Evolutionary conservation across 805 yeast genomes (phyloP).

Genomic region (Myxozyma mucilagina): DNA sequence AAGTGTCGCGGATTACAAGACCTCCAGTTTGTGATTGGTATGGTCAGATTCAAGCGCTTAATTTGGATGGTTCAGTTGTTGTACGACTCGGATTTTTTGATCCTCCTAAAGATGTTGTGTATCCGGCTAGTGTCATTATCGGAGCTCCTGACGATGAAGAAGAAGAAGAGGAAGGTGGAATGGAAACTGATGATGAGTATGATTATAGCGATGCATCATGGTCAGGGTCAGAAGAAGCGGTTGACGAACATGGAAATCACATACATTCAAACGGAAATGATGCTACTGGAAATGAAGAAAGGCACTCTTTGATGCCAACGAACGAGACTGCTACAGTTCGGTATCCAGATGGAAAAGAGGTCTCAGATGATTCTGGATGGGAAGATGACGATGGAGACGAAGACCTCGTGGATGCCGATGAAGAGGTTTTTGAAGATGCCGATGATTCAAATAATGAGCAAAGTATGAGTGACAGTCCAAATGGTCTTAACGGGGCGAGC

Average conservation of each 20-base stretch:
- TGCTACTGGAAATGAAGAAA: not conserved
- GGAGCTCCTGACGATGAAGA: slow-evolving; percentile 23
- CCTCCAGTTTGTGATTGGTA: slow-evolving; percentile 26
- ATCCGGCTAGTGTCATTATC: slow-evolving; percentile 22
- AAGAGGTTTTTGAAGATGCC: not conserved
- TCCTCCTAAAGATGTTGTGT: slow-evolving; percentile 9
- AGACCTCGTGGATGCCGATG: not conserved
- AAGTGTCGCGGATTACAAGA: not conserved
- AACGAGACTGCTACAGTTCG: not conserved
- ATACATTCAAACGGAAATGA: slow-evolving; percentile 1
- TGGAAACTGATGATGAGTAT: slow-evolving; percentile 8
- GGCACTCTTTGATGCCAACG: not conserved
- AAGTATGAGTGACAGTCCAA: not conserved
- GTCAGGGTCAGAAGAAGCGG: slow-evolving; percentile 2
- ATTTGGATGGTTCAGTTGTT: slow-evolving; percentile 26
- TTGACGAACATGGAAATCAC: slow-evolving; percentile 6
- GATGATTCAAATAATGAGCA: not conserved
- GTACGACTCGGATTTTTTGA: slow-evolving; percentile 25
- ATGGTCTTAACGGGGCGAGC: too few relatives aligned
- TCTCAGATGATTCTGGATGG: slow-evolving; percentile 22
- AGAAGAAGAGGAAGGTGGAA: slow-evolving; percentile 28
- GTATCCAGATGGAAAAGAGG: slow-evolving; percentile 9
- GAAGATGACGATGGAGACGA: slow-evolving; percentile 17
- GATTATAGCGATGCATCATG: slow-evolving; percentile 1
- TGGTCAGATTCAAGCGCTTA: slow-evolving; percentile 23